Evolutionary conservation across 331 rosid genomes (phyloP).

Genomic region (Acacia pycnantha): DNA sequence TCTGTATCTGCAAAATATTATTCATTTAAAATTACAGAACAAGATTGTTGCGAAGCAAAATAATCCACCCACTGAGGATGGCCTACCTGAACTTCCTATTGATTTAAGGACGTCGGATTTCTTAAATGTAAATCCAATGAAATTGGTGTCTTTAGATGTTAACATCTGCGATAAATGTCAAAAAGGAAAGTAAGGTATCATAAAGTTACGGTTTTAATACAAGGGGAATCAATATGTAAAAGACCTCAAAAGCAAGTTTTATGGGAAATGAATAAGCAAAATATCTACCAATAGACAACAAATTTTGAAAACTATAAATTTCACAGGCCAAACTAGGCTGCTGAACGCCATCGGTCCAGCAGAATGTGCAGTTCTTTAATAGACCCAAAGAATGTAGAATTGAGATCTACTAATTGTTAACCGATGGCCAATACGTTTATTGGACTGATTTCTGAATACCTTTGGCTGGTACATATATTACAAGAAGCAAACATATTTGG

Average conservation of each 20-base stretch:
- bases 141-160: slow-evolving; percentile 93
- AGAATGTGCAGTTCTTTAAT: not conserved
- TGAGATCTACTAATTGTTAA: not conserved
- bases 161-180: slow-evolving; percentile 73
- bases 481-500: not conserved
- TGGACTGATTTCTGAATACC: slow-evolving; percentile 10
- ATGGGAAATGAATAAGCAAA: not conserved
- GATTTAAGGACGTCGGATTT: slow-evolving; percentile 84
- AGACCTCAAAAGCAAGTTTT: slow-evolving; percentile 20
- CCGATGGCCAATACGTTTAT: not conserved
- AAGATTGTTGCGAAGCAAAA: not conserved
- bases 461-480: not conserved
- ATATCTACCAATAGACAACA: not conserved
- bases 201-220: not conserved
- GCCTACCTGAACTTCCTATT: slow-evolving; percentile 76
- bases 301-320: not conserved
- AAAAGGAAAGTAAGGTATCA: slow-evolving; percentile 13
- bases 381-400: not conserved
- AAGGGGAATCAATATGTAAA: not conserved
- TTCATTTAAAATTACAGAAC: not conserved
- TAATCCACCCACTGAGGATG: slow-evolving; percentile 22
- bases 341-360: not conserved
- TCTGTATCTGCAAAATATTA: slow-evolving; percentile 59
- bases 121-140: slow-evolving; percentile 91
- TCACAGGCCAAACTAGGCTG: slow-evolving; percentile 5